Evolutionary conservation across 495 filamentous ascomycete genomes (phyloP), one percentile per base, ranked within the genome.

Genomic region (Geopyxis carbonaria): DNA sequence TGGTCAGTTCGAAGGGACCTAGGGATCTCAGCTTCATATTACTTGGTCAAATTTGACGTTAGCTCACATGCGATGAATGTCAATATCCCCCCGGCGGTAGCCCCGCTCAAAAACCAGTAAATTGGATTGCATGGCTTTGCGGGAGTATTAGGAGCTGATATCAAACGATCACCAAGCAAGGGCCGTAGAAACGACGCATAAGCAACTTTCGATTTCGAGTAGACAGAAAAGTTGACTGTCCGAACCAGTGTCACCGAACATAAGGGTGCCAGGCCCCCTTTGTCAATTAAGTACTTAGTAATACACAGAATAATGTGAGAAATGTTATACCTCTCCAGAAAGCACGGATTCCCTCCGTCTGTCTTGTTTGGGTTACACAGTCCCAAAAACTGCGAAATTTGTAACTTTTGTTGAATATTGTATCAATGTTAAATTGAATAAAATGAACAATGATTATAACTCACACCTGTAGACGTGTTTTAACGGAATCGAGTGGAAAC

Each of bases 1-100:
- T 94, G 20, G 86, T 89, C 45, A 94, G 65, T 60, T 94, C 86
- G 55, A 94, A 93, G 19, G 86, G 86, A 55, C 82, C 82, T 91
- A 45, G 21, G 18, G 29, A 22, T 22, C 13, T 5, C 9, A 32
- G 5, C 27, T 3, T 5, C 27, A 15, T 11, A 11, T 11, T 11
- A n/a, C 27, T 30, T 30, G 27, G 27, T 11, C 3, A 2, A 5
- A 15, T 15, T 28, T 7, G 25, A 28, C 8, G 25, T 28, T 7
- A n/a, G 25, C 82, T 66, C 61, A 91, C 86, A 94, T 38, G 85
- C 80, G 57, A 94, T 73, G 25, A 78, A 66, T 16, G 86, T 80
- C 31, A 89, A 80, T 34, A 75, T 66, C 4, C 80, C 73, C 21
- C 86, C 86, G 22, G 86, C 76, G 19, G 75, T 72, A 38, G 78